These are phyloP conservation scores for Colletotrichum tropicicola DNA, from an alignment of 2,329 filamentous ascomycete genomes.

Conservation along the genomic window DNA sequence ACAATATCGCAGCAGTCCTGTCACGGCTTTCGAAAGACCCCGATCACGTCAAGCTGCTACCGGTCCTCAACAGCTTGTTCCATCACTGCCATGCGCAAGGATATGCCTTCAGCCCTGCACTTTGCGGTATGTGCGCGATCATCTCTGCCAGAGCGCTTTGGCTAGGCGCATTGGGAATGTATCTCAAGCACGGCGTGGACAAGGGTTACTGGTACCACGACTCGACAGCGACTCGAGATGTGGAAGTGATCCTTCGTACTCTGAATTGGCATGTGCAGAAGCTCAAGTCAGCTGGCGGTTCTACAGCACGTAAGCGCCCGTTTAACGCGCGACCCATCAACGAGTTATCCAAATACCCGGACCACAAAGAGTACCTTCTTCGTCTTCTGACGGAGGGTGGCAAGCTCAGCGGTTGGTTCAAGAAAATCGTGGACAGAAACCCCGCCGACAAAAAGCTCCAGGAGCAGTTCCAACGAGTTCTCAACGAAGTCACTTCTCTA, in stretches of 20 bases:
- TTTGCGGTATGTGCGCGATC: conserved; percentile 41
- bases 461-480: background rate
- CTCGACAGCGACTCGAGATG: background rate
- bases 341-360: background rate
- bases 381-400: background rate
- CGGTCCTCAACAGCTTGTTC: conserved; percentile 51
- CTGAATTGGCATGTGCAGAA: background rate
- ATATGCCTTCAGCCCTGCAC: conserved; percentile 34
- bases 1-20: background rate
- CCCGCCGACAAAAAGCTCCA: background rate
- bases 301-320: background rate
- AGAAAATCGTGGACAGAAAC: background rate
- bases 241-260: background rate
- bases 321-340: background rate
- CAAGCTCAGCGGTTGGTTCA: background rate
- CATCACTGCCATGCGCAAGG: conserved; percentile 40
- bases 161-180: conserved; percentile 5
- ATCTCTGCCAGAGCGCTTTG: conserved; percentile 38
- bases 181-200: conserved; percentile 12
- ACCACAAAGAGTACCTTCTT: background rate
- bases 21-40: background rate
- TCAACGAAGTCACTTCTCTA: background rate
- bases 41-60: conserved; percentile 37
- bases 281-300: background rate
- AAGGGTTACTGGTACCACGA: conserved; percentile 7